phyloP scores from a whole-genome alignment of 805 yeast species.

The Gaillardinia entomophila region DNA sequence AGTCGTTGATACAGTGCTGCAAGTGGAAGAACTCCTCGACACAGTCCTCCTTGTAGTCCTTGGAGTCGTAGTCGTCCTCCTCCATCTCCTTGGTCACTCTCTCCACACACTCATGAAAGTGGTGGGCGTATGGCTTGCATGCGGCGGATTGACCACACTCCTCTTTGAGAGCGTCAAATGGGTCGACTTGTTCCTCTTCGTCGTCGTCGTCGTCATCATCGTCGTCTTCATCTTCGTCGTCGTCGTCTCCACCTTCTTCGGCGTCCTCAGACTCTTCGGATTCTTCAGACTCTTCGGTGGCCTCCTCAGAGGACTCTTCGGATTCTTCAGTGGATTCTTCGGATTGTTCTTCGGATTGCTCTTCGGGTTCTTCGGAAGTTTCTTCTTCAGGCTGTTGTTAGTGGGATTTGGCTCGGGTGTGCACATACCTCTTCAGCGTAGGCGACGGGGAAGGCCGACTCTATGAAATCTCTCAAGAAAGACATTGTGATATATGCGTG shows the following conservation, averaged over 20 bases:
- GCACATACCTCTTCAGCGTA: constrained; percentile 68
- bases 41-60: constrained; percentile 90
- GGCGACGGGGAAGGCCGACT: constrained; percentile 75
- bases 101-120: constrained; percentile 90
- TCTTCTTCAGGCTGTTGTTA: constrained; percentile 21
- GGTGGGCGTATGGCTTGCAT: constrained; percentile 75
- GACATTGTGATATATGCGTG: no score
- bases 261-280: constrained; percentile 57
- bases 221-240: constrained; percentile 52
- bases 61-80: constrained; percentile 76
- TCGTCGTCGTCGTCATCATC: constrained; percentile 43
- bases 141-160: constrained; percentile 65
- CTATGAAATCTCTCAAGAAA: constrained; percentile 69
- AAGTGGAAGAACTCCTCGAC: constrained; percentile 97
- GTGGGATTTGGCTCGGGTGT: background rate
- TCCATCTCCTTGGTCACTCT: constrained; percentile 87
- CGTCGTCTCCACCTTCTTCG: constrained; percentile 66
- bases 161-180: constrained; percentile 20
- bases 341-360: constrained; percentile 18
- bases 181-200: constrained; percentile 10
- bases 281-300: constrained; percentile 35
- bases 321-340: constrained; percentile 14
- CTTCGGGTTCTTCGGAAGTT: constrained; percentile 13
- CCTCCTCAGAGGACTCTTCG: constrained; percentile 22
- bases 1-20: constrained; percentile 87